Base-by-base conservation (phyloP, 2,329 filamentous ascomycete genomes). In the Aureobasidium sp. region DNA sequence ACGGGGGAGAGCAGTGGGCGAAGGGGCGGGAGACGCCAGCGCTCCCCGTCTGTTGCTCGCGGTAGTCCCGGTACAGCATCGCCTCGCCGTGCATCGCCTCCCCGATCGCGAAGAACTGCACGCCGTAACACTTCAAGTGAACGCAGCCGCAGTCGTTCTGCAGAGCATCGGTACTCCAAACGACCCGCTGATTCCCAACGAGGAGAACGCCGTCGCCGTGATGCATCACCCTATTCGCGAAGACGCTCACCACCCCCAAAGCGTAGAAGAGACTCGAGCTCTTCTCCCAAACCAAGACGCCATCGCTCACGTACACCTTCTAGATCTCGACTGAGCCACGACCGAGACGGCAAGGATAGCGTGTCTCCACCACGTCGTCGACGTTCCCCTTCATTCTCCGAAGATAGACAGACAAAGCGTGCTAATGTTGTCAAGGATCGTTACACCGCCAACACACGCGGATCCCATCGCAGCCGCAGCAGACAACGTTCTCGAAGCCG, bases 1-100 rank as follows among this genome's bases (percentile, higher is more conserved):
- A 67, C 73, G 23, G 75, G 76, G 49, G 68, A 74, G 63, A 25
- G 15, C 19, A 60, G 35, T 37, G 61, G 60, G n/a, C 47, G 60
- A 35, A 49, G 60, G 6, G 50, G 55, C 37, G 61, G 53, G 15
- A 43, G 60, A 49, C 60, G 61, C 42, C 62, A 60, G 55, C 60
- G 62, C 43, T 61, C 63, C 23, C 35, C 57, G n/a, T 65, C 64
- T 17, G 29, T 46, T 13, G 31, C 51, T 10, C 33, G 33, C 45
- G 31, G 45, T 17, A 40, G 45, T 45, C 51, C 55, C n/a, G 42
- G 43, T 15, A 60, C 63, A 31, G 27, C 49, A n/a, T 65, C 64
- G 4, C 46, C 57, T 33, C 46, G 46, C 19, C 35, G 46, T 35
- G 9, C 19, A n/a, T 50, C 57, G 27, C 46, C 57, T 1, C 25